Conservation (phyloP, 768 basidiomycete species). For the Tricholoma bakamatsutake region DNA sequence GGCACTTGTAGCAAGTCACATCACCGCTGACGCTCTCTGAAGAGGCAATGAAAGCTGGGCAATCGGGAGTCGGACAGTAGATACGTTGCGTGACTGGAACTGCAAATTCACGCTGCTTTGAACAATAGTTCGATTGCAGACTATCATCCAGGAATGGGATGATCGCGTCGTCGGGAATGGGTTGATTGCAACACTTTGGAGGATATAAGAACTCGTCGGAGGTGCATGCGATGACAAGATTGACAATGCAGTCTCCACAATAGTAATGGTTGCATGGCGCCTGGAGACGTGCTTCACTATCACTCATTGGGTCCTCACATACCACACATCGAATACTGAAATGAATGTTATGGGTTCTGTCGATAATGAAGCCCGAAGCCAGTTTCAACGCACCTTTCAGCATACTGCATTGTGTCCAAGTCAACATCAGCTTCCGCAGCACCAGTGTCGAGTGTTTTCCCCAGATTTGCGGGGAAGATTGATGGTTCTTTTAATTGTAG, state of each 20-base stretch:
- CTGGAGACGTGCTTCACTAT: background rate
- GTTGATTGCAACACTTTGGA: constrained; percentile 31
- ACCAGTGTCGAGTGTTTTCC: background rate
- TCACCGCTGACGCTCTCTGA: constrained; percentile 10
- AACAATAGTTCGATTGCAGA: constrained; percentile 2
- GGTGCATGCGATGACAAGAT: constrained; percentile 27
- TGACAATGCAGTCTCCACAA: constrained; percentile 27
- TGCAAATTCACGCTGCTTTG: constrained; percentile 12
- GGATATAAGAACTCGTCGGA: constrained; percentile 38
- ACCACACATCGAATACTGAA: background rate
- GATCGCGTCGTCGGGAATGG: constrained; percentile 18
- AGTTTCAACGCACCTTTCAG: background rate
- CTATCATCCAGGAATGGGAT: constrained; percentile 2
- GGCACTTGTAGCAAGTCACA: constrained; percentile 37
- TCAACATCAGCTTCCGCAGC: background rate
- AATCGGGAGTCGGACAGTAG: constrained; percentile 28
- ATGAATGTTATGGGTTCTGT: background rate
- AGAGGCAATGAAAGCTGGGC: constrained; percentile 38
- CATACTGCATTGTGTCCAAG: background rate
- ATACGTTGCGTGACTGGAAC: constrained; percentile 11
- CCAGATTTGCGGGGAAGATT: background rate
- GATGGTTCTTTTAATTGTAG: background rate
- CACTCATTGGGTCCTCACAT: background rate
- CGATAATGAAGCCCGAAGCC: background rate
- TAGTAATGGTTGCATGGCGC: constrained; percentile 34